Percentiles rank a stretch among this genome's conserved stretches.
Conservation (phyloP, 2,329 filamentous ascomycete genomes). For the Monosporascus cannonballus region DNA sequence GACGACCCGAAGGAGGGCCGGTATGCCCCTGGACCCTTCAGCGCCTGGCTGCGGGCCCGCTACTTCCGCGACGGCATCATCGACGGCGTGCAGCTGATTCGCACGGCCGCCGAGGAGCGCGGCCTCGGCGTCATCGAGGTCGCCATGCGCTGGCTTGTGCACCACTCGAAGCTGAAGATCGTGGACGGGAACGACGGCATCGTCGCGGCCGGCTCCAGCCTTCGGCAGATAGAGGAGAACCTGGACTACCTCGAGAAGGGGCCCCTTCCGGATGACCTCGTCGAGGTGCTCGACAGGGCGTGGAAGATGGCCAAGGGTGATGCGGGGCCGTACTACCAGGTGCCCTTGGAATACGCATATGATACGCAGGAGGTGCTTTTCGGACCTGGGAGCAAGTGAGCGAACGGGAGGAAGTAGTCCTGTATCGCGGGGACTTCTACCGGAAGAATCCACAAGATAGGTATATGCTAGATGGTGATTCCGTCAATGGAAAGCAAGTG, state of each 20-base stretch:
- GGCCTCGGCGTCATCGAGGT: slow-evolving; percentile 62
- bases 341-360: slow-evolving; percentile 59
- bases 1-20: slow-evolving; percentile 57
- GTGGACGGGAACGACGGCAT: slow-evolving; percentile 48
- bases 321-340: slow-evolving; percentile 43
- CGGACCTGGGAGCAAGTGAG: slow-evolving; percentile 15
- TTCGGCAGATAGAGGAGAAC: slow-evolving; percentile 49
- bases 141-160: slow-evolving; percentile 64
- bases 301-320: slow-evolving; percentile 62
- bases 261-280: slow-evolving; percentile 65
- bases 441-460: no score
- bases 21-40: slow-evolving; percentile 41
- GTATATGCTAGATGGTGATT: no score
- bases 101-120: slow-evolving; percentile 59
- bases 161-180: slow-evolving; percentile 56
- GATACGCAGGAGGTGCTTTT: slow-evolving; percentile 56
- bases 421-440: background rate
- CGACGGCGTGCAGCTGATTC: slow-evolving; percentile 59
- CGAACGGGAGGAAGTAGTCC: background rate
- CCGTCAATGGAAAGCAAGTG: no score
- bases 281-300: slow-evolving; percentile 66
- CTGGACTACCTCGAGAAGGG: slow-evolving; percentile 55
- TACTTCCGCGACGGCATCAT: slow-evolving; percentile 63
- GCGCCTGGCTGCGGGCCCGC: slow-evolving; percentile 47
- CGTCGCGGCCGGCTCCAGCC: slow-evolving; percentile 50